Percentiles rank a stretch among this genome's conserved stretches.
These are phyloP conservation scores for Suillus subalutaceus DNA, from an alignment of 768 basidiomycete genomes.

Conservation along the genomic window DNA sequence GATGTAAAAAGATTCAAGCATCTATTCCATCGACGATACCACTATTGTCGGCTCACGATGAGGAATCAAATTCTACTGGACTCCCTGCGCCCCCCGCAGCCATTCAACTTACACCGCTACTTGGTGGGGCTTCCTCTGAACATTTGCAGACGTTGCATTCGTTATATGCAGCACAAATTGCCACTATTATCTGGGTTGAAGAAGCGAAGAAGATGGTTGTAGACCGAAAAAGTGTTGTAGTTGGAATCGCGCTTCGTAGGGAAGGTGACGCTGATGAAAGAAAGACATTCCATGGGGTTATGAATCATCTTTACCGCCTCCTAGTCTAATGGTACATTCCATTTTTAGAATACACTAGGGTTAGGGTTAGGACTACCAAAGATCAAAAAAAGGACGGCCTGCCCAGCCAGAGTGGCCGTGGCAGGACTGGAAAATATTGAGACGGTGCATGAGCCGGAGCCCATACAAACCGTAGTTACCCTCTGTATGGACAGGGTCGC, in stretches of 20 bases:
- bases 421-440: conserved; percentile 79
- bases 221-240: conserved; percentile 62
- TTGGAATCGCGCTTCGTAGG: conserved; percentile 71
- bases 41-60: conserved; percentile 38
- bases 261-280: conserved; percentile 43
- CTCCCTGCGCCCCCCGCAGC: conserved; percentile 70
- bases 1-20: conserved; percentile 71
- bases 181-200: conserved; percentile 77
- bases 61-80: conserved; percentile 26
- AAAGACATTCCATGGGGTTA: conserved; percentile 50
- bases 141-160: conserved; percentile 73
- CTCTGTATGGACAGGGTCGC: conserved; percentile 57
- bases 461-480: conserved; percentile 48
- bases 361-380: conserved; percentile 27
- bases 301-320: conserved; percentile 46
- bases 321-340: conserved; percentile 18
- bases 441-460: conserved; percentile 79
- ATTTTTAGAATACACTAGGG: conserved; percentile 17
- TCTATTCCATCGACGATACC: conserved; percentile 67
- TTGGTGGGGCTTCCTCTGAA: conserved; percentile 74
- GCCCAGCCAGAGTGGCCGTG: conserved; percentile 58
- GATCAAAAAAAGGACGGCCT: conserved; percentile 39
- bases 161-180: conserved; percentile 85
- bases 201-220: conserved; percentile 44
- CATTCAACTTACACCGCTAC: conserved; percentile 73